phyloP scores from a whole-genome alignment of 1,284 basidiomycete species.

The Papiliotrema laurentii region DNA sequence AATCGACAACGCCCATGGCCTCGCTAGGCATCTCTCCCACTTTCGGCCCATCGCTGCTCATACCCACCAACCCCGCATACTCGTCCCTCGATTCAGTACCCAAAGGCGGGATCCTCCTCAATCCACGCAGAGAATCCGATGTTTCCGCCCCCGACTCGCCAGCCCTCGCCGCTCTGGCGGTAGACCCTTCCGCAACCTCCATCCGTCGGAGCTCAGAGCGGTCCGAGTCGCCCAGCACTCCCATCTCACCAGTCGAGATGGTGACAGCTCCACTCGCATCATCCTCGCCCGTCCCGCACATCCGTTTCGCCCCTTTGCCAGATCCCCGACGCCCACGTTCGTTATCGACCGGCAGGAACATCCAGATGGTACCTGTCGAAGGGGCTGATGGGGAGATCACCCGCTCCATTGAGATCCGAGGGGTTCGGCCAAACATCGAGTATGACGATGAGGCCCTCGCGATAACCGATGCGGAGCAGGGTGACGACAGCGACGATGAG shows the following conservation, averaged over 20 bases:
- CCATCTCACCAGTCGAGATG: not conserved
- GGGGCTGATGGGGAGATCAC: constrained; percentile 15
- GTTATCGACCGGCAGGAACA: constrained; percentile 40
- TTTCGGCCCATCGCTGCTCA: constrained; percentile 17
- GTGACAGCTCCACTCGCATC: not conserved
- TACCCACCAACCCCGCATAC: constrained; percentile 22
- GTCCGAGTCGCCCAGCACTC: constrained; percentile 2
- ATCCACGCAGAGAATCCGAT: constrained; percentile 10
- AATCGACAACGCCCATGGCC: no score
- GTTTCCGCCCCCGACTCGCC: not conserved
- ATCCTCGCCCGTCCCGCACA: constrained; percentile 10
- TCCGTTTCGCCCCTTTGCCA: constrained; percentile 47
- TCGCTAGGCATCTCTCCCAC: constrained; percentile 17
- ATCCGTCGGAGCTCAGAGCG: not conserved
- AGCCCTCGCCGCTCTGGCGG: not conserved
- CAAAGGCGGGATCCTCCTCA: constrained; percentile 27
- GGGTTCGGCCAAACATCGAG: constrained; percentile 9
- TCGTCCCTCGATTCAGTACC: constrained; percentile 13
- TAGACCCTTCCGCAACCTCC: not conserved
- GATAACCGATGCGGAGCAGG: constrained; percentile 16
- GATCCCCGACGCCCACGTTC: constrained; percentile 42
- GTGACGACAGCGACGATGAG: constrained; percentile 14
- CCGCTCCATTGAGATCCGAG: constrained; percentile 16
- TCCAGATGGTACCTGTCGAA: constrained; percentile 17
- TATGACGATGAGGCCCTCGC: constrained; percentile 16